Evolutionary conservation across 2,329 filamentous ascomycete genomes (phyloP), one percentile per base, ranked within the genome.

Genomic region (Mycosphaerella arachidis): DNA sequence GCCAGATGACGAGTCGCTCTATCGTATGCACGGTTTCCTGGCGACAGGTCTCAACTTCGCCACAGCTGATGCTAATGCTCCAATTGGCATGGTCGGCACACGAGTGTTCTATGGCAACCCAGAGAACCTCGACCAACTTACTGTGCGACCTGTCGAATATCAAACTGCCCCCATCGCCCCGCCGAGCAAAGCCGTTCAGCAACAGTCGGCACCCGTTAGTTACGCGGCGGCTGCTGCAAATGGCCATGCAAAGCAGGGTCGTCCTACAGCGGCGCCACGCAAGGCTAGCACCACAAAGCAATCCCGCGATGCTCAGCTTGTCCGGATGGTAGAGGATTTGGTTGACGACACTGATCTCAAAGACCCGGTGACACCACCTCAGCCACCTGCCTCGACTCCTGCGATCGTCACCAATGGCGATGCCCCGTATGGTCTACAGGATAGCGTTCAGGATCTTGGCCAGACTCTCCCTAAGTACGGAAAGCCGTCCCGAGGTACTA

Each of bases 1-100:
- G 59, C 78, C 81, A 0, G 84, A 86, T 57, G 77, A 84, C 35
- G 87, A 90, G 72, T 87, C 87, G 82, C 78, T 87, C n/a, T 83
- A 84, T 69, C 81, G 87, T 45, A 80, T 89, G 56, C 81, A 82
- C 57, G 84, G 86, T 61, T 78, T 89, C 33, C 75, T 89, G 7
- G 79, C 84, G 52, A 84, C 86, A 71, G 86, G 84, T 3, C 74
- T 87, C 40, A 75, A 82, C 56, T 73, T 88, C 30, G 81, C 82
- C n/a, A 75, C 81, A 57, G 78, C 80, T 63, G 74, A 77, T 54
- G 75, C 78, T 66, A 58, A 68, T 62, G 53, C 66, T 33, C 63
- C 62, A 12, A 67, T 73, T 40, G 58, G 61, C 27, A 64, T 66
- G 20, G 59, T 52, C 16, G 60, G 59, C 27, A 66, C 61, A 40